phyloP scores from a whole-genome alignment of 75 land plant species.

The Sequoiadendron giganteum region DNA sequence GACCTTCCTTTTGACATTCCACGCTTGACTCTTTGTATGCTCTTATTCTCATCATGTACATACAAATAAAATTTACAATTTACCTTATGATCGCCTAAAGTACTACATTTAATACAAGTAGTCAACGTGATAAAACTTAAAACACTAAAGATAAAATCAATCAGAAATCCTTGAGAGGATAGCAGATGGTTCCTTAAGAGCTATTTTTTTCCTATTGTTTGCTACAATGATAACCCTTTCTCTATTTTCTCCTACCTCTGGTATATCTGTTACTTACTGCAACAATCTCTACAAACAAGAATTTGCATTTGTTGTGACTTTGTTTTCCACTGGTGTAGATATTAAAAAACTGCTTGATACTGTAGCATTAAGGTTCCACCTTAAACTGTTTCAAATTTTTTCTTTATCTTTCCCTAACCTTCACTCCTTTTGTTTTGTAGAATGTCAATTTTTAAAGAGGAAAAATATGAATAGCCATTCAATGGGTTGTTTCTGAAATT shows the following conservation, averaged over 20 bases:
- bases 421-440: neutral
- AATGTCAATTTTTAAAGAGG: neutral
- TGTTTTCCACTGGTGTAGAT: neutral
- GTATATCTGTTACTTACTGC: neutral
- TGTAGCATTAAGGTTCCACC: neutral
- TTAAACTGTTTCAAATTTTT: neutral
- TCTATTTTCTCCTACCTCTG: neutral
- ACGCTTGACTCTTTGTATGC: neutral
- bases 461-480: neutral
- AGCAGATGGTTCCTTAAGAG: neutral
- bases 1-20: neutral
- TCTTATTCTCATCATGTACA: neutral
- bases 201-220: neutral
- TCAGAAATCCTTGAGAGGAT: neutral
- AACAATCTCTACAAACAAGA: neutral
- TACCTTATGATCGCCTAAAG: neutral
- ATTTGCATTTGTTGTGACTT: neutral
- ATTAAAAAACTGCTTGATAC: neutral
- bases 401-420: neutral
- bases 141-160: neutral
- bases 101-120: neutral
- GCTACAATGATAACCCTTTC: neutral
- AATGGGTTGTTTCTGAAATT: constrained; percentile 4
- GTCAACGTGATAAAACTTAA: neutral
- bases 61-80: neutral